Evolutionary conservation across 768 basidiomycete genomes (phyloP), one percentile per base, ranked within the genome.

Genomic region (Russula ochroleuca): DNA sequence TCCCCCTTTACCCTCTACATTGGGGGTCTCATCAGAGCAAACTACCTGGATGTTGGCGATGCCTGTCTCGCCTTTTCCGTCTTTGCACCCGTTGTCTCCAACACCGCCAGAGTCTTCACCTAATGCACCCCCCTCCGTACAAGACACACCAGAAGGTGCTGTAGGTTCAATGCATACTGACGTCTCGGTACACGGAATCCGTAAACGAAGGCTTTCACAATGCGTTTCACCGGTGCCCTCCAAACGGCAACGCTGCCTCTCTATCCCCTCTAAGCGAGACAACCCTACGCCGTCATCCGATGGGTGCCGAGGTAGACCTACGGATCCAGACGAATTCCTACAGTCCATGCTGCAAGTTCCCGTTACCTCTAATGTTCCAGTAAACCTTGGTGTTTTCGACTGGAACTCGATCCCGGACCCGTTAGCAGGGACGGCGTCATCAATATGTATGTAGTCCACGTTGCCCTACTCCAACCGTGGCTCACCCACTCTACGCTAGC

Each of bases 351-450:
- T 21, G 3, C 56, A 33, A 15, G 15, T 55, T 21, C 6, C 21
- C 4, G 8, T 35, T 15, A 14, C n/a, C 1, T 9, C 28, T 19
- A 8, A 41, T 35, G 5, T 35, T n/a, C 31, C 45, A 1, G 10
- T 52, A 3, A 40, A 43, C 40, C 28, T 52, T 17, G 17, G 19
- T 10, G 25, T 55, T 23, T 50, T 43, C 13, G 53, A 64, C 2
- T 64, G 58, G 52, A 50, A 43, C 15, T 54, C 38, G 13, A 43
- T 60, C 21, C 3, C 52, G 15, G 19, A 23, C 17, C 53, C 63
- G 6, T 4, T 13, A 9, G 6, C 1, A 1, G 40, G 35, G 15
- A 15, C 35, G 0, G 15, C 21, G 7, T 2, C 25, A 21, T 25
- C 6, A 23, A 48, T 8, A 11, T 15, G 63, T 64, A 50, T 3